A percentile compares a stretch with the other conserved stretches of the same genome.
phyloP scores from a whole-genome alignment of 2,329 filamentous ascomycete genomes.

The Talaromyces marneffei region DNA sequence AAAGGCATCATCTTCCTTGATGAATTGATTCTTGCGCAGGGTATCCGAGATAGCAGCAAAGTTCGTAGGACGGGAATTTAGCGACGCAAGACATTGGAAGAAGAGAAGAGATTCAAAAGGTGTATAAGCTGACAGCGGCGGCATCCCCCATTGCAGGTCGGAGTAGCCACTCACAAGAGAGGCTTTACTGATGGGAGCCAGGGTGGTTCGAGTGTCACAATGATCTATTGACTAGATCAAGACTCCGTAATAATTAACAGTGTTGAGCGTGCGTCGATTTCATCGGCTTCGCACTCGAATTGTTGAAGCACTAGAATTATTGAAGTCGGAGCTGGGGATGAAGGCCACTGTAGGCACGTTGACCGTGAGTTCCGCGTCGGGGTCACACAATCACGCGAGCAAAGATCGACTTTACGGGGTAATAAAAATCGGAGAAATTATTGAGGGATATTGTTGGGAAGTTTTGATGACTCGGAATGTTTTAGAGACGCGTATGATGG shows the following conservation, averaged over 20 bases:
- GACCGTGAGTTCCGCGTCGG: slow-evolving; percentile 6
- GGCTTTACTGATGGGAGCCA: slow-evolving; percentile 26
- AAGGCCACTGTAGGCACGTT: slow-evolving; percentile 5
- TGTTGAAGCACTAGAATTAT: neutral
- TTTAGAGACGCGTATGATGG: slow-evolving; percentile 1
- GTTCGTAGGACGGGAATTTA: slow-evolving; percentile 59
- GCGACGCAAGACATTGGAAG: slow-evolving; percentile 68
- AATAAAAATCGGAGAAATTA: neutral
- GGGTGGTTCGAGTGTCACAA: neutral
- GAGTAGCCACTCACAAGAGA: slow-evolving; percentile 32
- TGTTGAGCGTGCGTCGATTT: neutral
- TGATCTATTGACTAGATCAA: neutral
- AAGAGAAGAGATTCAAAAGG: slow-evolving; percentile 79
- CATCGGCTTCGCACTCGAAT: neutral
- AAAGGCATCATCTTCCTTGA: slow-evolving; percentile 65
- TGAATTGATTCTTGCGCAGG: slow-evolving; percentile 65
- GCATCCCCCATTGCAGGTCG: slow-evolving; percentile 49
- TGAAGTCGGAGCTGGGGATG: neutral
- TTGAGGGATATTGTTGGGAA: neutral
- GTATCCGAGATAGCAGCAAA: slow-evolving; percentile 69
- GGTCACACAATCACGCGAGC: slow-evolving; percentile 4
- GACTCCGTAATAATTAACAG: neutral
- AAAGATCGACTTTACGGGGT: neutral
- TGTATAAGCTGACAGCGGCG: slow-evolving; percentile 63
- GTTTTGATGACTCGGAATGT: neutral